Evolutionary conservation across 2,329 filamentous ascomycete genomes (phyloP).

Genomic region (Dissoconium aciculare): DNA sequence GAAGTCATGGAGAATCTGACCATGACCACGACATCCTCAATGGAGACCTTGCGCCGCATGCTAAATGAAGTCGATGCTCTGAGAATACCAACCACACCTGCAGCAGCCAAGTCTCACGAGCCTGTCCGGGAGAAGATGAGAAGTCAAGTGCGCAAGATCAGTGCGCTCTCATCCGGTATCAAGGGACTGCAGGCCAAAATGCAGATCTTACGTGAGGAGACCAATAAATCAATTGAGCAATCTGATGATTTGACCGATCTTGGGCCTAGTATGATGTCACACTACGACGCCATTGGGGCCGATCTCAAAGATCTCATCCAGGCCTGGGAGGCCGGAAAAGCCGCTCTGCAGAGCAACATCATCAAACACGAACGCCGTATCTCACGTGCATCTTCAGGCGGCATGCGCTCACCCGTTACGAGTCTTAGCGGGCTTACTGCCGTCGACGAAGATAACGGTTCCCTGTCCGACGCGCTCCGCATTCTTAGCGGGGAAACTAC

Average conservation of each 20-base stretch:
- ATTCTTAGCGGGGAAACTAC: constrained; percentile 57
- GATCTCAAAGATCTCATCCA: constrained; percentile 52
- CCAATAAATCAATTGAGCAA: constrained; percentile 61
- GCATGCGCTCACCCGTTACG: constrained; percentile 32
- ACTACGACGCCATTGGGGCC: constrained; percentile 87
- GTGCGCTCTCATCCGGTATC: constrained; percentile 77
- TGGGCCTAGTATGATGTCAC: constrained; percentile 62
- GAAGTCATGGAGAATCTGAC: constrained; percentile 58
- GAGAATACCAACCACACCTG: constrained; percentile 37
- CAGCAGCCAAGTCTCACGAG: constrained; percentile 36
- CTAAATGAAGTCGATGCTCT: constrained; percentile 60
- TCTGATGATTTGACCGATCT: constrained; percentile 43
- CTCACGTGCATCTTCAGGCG: constrained; percentile 32
- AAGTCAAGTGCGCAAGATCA: constrained; percentile 74
- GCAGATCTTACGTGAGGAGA: constrained; percentile 80
- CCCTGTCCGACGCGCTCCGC: constrained; percentile 55
- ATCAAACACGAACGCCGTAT: constrained; percentile 56
- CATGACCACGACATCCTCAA: constrained; percentile 45
- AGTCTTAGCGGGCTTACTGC: constrained; percentile 50
- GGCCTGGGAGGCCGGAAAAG: constrained; percentile 49
- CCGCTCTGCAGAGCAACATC: constrained; percentile 66
- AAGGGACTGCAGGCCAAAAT: constrained; percentile 88
- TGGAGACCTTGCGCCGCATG: constrained; percentile 51
- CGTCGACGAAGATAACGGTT: constrained; percentile 38
- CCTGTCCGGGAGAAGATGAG: constrained; percentile 73